Evolutionary conservation across 148 eudicot species (phyloP).

Genomic region (Polygonum maritimum): DNA sequence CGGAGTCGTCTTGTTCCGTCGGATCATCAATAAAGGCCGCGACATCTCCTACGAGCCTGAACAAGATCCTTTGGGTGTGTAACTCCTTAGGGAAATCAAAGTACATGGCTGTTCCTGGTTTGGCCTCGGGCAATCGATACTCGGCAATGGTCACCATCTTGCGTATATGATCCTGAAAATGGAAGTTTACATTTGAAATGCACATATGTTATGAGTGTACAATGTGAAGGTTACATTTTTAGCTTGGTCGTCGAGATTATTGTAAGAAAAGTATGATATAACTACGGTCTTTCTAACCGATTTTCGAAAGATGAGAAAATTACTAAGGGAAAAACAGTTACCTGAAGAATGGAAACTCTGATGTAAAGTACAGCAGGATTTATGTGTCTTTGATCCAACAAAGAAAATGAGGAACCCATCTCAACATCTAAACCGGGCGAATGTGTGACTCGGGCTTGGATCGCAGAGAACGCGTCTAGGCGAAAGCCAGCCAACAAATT

Average conservation of each 20-base stretch:
- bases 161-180: conserved; percentile 49
- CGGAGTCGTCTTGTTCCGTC: conserved; percentile 59
- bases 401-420: conserved; percentile 23
- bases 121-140: conserved; percentile 80
- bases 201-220: background rate
- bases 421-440: conserved; percentile 51
- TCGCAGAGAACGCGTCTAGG: conserved; percentile 77
- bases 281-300: too few relatives aligned
- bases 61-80: conserved; percentile 57
- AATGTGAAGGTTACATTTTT: too few relatives aligned
- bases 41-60: conserved; percentile 75
- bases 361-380: conserved; percentile 66
- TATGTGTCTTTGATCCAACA: conserved; percentile 67
- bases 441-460: conserved; percentile 75
- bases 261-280: too few relatives aligned
- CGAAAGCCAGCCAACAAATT: conserved; percentile 74
- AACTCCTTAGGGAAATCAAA: conserved; percentile 78
- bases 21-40: conserved; percentile 73
- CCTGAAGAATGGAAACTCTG: conserved; percentile 90
- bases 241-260: too few relatives aligned
- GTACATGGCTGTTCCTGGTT: conserved; percentile 75
- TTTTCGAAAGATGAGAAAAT: background rate
- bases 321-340: conserved; percentile 15
- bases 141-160: conserved; percentile 66
- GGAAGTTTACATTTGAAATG: background rate